phyloP scores from a whole-genome alignment of 2,329 filamentous ascomycete species.

The Monosporascus sp. region DNA sequence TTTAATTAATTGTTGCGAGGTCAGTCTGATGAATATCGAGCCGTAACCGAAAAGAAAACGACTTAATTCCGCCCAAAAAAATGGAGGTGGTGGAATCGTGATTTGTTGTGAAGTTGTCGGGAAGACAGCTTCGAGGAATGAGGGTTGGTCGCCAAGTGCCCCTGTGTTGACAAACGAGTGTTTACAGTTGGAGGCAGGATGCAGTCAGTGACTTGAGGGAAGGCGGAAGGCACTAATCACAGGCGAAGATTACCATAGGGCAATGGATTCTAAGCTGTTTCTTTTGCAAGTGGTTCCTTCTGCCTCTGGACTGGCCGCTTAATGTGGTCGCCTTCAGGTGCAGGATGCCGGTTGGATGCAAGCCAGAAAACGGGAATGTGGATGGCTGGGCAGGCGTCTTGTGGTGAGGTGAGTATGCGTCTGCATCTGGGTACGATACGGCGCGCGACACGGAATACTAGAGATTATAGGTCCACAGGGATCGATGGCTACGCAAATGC shows the following conservation, averaged over 20 bases:
- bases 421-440: not conserved
- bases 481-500: not conserved
- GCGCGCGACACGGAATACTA: not conserved
- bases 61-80: slow-evolving; percentile 13
- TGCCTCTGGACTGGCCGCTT: not conserved
- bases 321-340: not conserved
- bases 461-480: not conserved
- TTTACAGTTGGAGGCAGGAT: slow-evolving; percentile 24
- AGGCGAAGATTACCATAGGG: slow-evolving; percentile 9
- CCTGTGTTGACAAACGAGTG: slow-evolving; percentile 23
- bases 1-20: slow-evolving; percentile 13
- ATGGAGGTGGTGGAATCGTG: slow-evolving; percentile 14
- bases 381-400: not conserved
- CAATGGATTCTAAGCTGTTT: not conserved
- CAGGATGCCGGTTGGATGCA: not conserved
- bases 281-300: not conserved
- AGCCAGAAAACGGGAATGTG: not conserved
- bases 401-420: not conserved
- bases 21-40: slow-evolving; percentile 19
- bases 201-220: slow-evolving; percentile 1
- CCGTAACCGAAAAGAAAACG: slow-evolving; percentile 17
- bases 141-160: not conserved
- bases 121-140: not conserved
- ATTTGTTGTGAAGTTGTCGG: slow-evolving; percentile 9
- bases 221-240: slow-evolving; percentile 10